These are phyloP conservation scores for Kwoniella newhampshirensis DNA, from an alignment of 768 basidiomycete species.

Conservation along the genomic window DNA sequence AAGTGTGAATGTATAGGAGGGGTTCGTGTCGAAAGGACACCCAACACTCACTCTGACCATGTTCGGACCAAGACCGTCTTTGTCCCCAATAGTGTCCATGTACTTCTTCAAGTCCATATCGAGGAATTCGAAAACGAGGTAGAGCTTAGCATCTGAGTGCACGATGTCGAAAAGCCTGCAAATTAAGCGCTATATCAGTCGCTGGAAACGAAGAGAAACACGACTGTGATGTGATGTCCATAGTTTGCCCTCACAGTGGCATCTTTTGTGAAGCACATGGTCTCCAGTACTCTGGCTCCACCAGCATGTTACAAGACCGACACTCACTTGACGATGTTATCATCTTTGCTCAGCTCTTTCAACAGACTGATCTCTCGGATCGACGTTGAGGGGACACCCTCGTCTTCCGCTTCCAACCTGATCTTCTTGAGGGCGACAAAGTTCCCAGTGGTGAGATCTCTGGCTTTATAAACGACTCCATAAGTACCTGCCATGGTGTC, in stretches of 20 bases:
- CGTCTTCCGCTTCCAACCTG: constrained; percentile 94
- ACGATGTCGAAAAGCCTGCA: constrained; percentile 89
- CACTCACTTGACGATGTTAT: constrained; percentile 82
- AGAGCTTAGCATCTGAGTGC: constrained; percentile 93
- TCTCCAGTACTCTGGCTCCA: too few relatives aligned
- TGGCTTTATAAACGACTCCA: constrained; percentile 96
- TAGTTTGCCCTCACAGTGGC: too few relatives aligned
- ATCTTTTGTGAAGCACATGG: too few relatives aligned
- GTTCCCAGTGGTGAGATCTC: constrained; percentile 71
- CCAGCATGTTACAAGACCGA: too few relatives aligned
- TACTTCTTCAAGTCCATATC: constrained; percentile 96
- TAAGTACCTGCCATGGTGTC: constrained; percentile 71
- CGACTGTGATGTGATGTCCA: too few relatives aligned
- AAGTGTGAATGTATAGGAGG: too few relatives aligned
- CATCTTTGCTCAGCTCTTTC: constrained; percentile 88
- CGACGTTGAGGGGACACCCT: constrained; percentile 96
- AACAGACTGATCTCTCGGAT: constrained; percentile 96
- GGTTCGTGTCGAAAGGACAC: too few relatives aligned
- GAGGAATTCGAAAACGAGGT: constrained; percentile 96
- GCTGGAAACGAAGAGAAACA: too few relatives aligned
- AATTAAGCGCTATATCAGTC: too few relatives aligned
- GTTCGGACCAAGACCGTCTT: constrained; percentile 62
- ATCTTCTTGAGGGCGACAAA: constrained; percentile 99
- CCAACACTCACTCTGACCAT: constrained; percentile 75
- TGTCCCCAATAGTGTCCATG: constrained; percentile 81